phyloP scores from a whole-genome alignment of 2,329 filamentous ascomycete genomes.

The Fusarium hainanense region DNA sequence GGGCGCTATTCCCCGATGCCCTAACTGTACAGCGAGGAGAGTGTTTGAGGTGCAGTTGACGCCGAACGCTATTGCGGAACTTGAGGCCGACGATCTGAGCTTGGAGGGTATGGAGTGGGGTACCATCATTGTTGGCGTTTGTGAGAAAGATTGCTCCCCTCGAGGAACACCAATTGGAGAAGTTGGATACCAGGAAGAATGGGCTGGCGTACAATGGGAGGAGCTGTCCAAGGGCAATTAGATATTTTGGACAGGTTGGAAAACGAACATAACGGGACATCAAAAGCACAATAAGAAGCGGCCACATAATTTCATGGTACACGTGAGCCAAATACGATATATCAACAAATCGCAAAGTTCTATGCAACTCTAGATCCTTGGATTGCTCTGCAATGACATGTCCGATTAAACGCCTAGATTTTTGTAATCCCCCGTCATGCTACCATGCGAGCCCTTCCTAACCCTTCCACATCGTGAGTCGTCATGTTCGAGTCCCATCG shows the following conservation, averaged over 20 bases:
- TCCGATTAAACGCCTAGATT: conserved; percentile 53
- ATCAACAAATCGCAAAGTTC: conserved; percentile 46
- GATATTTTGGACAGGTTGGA: conserved; percentile 1
- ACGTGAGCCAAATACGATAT: conserved; percentile 27
- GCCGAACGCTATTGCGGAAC: conserved; percentile 87
- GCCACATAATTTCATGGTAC: conserved; percentile 7
- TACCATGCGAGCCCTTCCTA: conserved; percentile 46
- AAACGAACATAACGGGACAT: conserved; percentile 20
- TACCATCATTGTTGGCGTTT: conserved; percentile 88
- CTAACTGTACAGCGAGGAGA: conserved; percentile 77
- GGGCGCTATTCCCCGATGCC: conserved; percentile 76
- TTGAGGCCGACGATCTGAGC: conserved; percentile 80
- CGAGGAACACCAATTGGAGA: conserved; percentile 67
- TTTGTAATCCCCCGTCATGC: conserved; percentile 47
- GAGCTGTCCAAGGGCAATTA: conserved; percentile 65
- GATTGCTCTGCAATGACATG: conserved; percentile 52
- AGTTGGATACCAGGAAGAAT: conserved; percentile 89
- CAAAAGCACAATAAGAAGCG: conserved; percentile 11
- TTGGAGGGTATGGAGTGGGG: conserved; percentile 98
- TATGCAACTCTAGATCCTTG: conserved; percentile 48
- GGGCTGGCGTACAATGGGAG: conserved; percentile 99
- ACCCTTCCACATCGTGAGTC: conserved; percentile 45
- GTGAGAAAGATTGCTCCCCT: conserved; percentile 79
- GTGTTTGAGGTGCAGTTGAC: conserved; percentile 94
- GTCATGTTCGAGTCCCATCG: conserved; percentile 46